These are phyloP conservation scores for Dipodascus albidus DNA, from an alignment of 805 yeast species.

Conservation along the genomic window DNA sequence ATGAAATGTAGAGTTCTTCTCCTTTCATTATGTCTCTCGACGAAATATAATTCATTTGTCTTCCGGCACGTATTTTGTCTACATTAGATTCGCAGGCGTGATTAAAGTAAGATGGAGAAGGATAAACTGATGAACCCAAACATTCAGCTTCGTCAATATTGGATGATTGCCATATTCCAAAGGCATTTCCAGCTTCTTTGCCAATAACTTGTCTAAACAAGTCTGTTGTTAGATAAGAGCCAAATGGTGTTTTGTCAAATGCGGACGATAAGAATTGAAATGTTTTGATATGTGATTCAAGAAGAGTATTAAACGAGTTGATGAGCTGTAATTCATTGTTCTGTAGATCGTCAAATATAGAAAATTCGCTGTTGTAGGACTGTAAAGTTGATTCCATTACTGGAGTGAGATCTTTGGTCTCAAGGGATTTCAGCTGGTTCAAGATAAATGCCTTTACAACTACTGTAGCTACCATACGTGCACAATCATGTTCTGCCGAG, in stretches of 20 bases:
- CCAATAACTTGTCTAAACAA: slow-evolving; percentile 40
- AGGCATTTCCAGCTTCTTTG: slow-evolving; percentile 53
- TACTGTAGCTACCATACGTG: slow-evolving; percentile 33
- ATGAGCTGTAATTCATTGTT: slow-evolving; percentile 41
- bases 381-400: neutral
- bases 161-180: slow-evolving; percentile 51
- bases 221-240: slow-evolving; percentile 30
- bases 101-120: slow-evolving; percentile 56
- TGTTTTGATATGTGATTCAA: slow-evolving; percentile 36
- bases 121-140: slow-evolving; percentile 49
- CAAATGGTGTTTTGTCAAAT: slow-evolving; percentile 22
- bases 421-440: neutral
- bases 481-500: slow-evolving; percentile 41
- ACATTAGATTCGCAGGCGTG: slow-evolving; percentile 53
- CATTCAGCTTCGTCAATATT: slow-evolving; percentile 32
- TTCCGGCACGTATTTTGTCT: slow-evolving; percentile 31
- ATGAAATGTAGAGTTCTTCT: slow-evolving; percentile 48
- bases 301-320: slow-evolving; percentile 34
- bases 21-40: slow-evolving; percentile 29
- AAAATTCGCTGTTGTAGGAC: slow-evolving; percentile 13
- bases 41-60: slow-evolving; percentile 34
- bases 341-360: slow-evolving; percentile 34
- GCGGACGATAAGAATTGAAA: slow-evolving; percentile 36
- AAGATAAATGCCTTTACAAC: slow-evolving; percentile 13
- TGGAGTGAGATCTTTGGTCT: neutral